Base-by-base conservation (phyloP, 192 early-diverging fungal genomes). In the Coemansia sp. region DNA sequence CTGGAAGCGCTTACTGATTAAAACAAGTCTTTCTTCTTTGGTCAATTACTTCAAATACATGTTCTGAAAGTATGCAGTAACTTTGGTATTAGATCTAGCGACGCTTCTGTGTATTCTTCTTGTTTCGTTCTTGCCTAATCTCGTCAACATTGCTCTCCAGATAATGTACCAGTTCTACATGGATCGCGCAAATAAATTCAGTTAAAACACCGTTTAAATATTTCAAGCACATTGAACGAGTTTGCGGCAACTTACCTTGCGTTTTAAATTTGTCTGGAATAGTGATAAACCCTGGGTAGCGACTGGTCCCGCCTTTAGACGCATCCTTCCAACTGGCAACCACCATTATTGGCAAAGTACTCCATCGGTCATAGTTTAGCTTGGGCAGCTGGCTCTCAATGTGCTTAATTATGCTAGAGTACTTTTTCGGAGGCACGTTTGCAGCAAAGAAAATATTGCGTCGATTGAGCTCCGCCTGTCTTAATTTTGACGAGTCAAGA, bases 341-440 rank as follows among this genome's bases (percentile, higher is more conserved):
- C 11, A 79, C 64, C 76, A 79, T 79, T 41, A 79, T 29, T 0
- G 76, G 76, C 67, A 79, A 66, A 38, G 35, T 43, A 64, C 50
- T 39, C 76, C 76, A 79, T 10, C 23, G 41, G 27, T n/a, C 14
- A 63, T 79, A 79, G 21, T 64, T 49, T 60, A 79, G 57, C n/a
- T 60, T 17, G 17, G 48, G 62, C 27, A 79, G 66, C 53, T 64
- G 54, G 49, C 62, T 17, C 37, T 79, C 76, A 27, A 79, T 70
- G 29, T 29, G 57, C 6, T 47, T 9, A 1, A 67, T 56, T 17
- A 67, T 22, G 11, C 27, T 35, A 2, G 8, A 22, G 32, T 79
- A 79, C 14, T 14, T 9, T 2, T 27, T 19, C 9, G 76, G 71
- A 7, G 68, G 10, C 22, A 79, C 66, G 2, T 62, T 50, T n/a